phyloP scores from a whole-genome alignment of 768 basidiomycete genomes.

The Phanerochaete sordida region DNA sequence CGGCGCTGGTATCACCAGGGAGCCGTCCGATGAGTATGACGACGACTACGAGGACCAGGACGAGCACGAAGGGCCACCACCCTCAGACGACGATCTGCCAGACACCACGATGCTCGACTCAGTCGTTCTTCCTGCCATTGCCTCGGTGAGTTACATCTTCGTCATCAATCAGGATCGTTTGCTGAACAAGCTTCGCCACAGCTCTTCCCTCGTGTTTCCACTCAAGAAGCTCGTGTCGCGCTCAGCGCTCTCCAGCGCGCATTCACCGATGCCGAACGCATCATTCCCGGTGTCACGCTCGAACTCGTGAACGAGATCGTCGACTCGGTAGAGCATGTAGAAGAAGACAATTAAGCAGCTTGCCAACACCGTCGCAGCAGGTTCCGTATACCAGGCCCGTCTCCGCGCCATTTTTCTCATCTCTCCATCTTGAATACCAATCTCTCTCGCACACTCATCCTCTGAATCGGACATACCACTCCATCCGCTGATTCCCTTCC shows the following conservation, averaged over 20 bases:
- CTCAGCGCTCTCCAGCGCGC: conserved; percentile 86
- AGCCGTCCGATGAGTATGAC: conserved; percentile 63
- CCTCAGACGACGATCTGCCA: conserved; percentile 46
- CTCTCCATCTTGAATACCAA: neutral
- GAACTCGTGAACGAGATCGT: conserved; percentile 94
- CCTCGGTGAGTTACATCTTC: conserved; percentile 61
- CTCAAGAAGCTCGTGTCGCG: conserved; percentile 86
- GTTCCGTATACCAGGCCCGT: neutral
- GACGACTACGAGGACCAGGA: conserved; percentile 59
- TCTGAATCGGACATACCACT: conserved; percentile 7
- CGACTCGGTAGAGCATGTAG: conserved; percentile 88
- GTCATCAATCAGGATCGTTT: neutral
- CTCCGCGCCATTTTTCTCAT: neutral
- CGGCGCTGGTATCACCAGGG: conserved; percentile 30
- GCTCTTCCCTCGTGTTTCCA: conserved; percentile 90
- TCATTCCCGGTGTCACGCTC: conserved; percentile 91
- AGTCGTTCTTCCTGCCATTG: conserved; percentile 93
- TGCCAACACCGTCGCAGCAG: neutral
- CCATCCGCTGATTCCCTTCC: neutral
- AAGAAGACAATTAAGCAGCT: no score
- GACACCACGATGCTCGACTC: conserved; percentile 95
- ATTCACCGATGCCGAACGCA: conserved; percentile 91
- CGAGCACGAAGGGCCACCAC: conserved; percentile 32
- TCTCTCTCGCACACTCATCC: neutral
- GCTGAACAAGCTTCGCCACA: conserved; percentile 28